phyloP scores from a whole-genome alignment of 2,329 filamentous ascomycete species.

The Fusarium heterosporum region DNA sequence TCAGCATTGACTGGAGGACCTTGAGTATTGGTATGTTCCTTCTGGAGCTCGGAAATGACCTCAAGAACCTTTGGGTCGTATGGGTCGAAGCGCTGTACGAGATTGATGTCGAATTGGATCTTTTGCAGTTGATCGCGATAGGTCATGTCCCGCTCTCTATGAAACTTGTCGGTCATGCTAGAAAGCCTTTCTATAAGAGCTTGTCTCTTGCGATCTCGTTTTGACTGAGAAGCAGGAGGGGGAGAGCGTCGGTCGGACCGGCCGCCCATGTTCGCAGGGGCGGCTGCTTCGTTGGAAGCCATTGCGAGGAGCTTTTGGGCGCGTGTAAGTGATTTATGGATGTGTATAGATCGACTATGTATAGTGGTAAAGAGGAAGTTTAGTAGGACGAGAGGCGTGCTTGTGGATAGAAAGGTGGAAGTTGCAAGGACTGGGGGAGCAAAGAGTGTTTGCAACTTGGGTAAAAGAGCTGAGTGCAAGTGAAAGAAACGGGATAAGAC shows the following conservation, averaged over 20 bases:
- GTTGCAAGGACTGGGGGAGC: constrained; percentile 26
- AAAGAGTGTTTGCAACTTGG: constrained; percentile 24
- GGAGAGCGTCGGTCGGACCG: constrained; percentile 55
- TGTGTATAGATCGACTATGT: not conserved
- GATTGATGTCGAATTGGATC: constrained; percentile 89
- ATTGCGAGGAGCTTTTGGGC: constrained; percentile 44
- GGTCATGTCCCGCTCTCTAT: constrained; percentile 81
- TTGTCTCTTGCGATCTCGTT: constrained; percentile 90
- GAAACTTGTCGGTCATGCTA: constrained; percentile 81
- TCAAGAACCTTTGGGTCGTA: constrained; percentile 80
- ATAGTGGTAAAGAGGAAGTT: not conserved
- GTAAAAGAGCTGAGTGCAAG: constrained; percentile 23
- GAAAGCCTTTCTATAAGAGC: constrained; percentile 83
- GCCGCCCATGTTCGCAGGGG: constrained; percentile 49
- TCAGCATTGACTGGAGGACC: constrained; percentile 55
- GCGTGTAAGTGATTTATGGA: not conserved
- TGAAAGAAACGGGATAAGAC: constrained; percentile 7
- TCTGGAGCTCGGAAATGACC: constrained; percentile 73
- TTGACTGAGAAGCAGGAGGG: constrained; percentile 68
- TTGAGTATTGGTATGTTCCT: constrained; percentile 63
- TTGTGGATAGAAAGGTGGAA: constrained; percentile 5
- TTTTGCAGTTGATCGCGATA: constrained; percentile 92
- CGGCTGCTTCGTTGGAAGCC: constrained; percentile 55
- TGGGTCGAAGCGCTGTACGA: constrained; percentile 86
- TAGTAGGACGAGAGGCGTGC: constrained; percentile 3